A percentile compares a stretch with the other conserved stretches of the same genome.
Conservation (phyloP, 164 flowering plant species). For the Vitis riparia region DNA sequence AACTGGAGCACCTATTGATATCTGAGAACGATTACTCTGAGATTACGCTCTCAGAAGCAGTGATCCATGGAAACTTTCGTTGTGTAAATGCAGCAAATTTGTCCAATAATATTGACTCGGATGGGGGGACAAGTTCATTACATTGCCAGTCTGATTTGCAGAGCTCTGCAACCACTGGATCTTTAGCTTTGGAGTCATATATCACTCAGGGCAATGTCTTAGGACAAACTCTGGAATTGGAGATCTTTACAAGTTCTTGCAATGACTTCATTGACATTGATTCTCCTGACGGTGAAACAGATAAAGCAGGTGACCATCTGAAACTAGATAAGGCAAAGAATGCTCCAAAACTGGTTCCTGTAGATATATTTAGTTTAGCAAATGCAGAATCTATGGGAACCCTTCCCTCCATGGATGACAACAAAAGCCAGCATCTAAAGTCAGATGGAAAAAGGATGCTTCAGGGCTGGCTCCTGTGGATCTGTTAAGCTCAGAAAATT, state of each 20-base stretch:
- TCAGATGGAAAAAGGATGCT: not conserved
- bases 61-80: conserved; percentile 26
- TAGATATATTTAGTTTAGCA: conserved; percentile 27
- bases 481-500: conserved; percentile 16
- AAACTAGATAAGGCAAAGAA: conserved; percentile 7
- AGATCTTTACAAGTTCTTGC: not conserved
- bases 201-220: not conserved
- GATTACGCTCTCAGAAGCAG: conserved; percentile 32
- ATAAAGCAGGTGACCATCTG: not conserved
- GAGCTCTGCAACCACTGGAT: conserved; percentile 19
- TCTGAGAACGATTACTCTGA: conserved; percentile 38
- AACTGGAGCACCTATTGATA: conserved; percentile 28
- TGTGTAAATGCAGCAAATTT: conserved; percentile 22
- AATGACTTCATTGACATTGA: not conserved
- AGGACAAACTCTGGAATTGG: not conserved
- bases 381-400: not conserved
- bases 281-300: no score
- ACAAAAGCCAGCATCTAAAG: not conserved
- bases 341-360: conserved; percentile 31
- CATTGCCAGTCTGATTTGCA: conserved; percentile 29
- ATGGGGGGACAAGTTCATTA: conserved; percentile 22
- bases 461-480: not conserved
- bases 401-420: not conserved
- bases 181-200: not conserved
- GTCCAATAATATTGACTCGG: conserved; percentile 22